Base-by-base conservation (phyloP, 371 early-diverging fungal genomes). In the Cladochytrium tenue region DNA sequence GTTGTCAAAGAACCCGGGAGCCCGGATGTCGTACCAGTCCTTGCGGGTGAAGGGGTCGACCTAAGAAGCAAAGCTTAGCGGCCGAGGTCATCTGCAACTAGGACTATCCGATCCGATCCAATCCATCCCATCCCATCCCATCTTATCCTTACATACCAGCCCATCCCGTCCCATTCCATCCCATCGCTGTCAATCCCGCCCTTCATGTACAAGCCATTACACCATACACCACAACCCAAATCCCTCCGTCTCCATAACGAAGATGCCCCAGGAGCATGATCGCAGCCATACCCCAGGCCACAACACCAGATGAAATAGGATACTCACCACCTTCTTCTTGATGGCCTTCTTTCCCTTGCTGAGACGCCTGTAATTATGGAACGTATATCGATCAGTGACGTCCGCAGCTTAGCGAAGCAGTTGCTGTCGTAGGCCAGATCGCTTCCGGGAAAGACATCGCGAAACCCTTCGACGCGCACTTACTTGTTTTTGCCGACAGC, bases 11-110 rank as follows among this genome's bases (percentile, higher is more conserved):
- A 95, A 89, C 34, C 93, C 89, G 70, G 98, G 98, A 68, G 96
- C 97, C 87, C 95, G 94, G 90, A 98, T 89, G 81, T 97, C 97
- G 81, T 96, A 98, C 98, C 98, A 97, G 83, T 98, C 99, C 90
- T 98, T 98, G 77, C 98, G 94, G 88, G 92, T 88, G 91, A 93
- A 95, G 82, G 95, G 94, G 81, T 95, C 95, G 73, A 94, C 88
- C 76, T 90, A 66, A 43, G 35, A 62, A n/a, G 25, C n/a, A 25
- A 13, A 15, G 51, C 1, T 1, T 17, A 1, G 33, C 33, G 31
- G 20, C 59, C 20, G 35, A 30, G 10, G 56, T 25, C 20, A 53
- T 7, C 7, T 26, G 20, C 25, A 25, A 53, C 53, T 7, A 53
- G 20, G 50, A 30, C 25, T 56, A 53, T 36, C 23, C 2, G 13